A percentile compares a stretch with the other conserved stretches of the same genome.
Evolutionary conservation across 345 rosid genomes (phyloP).

Genomic region (Zanthoxylum bungeanum): DNA sequence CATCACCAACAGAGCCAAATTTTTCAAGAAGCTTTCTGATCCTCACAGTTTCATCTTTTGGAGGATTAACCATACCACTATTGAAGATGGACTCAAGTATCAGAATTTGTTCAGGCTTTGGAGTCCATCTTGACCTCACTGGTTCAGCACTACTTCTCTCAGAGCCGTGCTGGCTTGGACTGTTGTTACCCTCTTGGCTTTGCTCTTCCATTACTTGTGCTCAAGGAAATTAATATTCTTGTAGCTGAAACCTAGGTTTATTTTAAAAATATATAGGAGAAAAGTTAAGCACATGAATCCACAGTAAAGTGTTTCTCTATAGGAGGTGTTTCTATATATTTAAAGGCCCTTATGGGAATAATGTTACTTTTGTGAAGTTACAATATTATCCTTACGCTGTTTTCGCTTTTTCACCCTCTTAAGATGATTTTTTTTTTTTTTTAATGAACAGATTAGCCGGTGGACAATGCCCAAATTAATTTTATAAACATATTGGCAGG

Average conservation of each 20-base stretch:
- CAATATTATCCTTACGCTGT: conserved; percentile 33
- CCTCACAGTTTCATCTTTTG: conserved; percentile 90
- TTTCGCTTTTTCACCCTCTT: background rate
- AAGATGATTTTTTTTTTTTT: no score
- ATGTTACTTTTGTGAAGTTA: conserved; percentile 27
- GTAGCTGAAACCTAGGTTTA: conserved; percentile 40
- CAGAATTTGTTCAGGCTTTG: conserved; percentile 96
- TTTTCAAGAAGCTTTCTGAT: conserved; percentile 88
- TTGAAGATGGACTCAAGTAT: conserved; percentile 98
- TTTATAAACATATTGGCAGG: no score
- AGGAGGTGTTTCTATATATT: conserved; percentile 30
- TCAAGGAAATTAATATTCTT: conserved; percentile 7
- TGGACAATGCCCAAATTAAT: no score
- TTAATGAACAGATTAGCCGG: no score
- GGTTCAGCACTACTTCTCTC: no score
- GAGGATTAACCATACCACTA: conserved; percentile 98
- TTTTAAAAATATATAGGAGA: conserved; percentile 19
- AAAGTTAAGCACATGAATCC: conserved; percentile 23
- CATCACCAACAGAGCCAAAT: conserved; percentile 89
- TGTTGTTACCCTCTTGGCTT: conserved; percentile 37
- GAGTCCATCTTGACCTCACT: conserved; percentile 96
- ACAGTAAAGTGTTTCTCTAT: conserved; percentile 28
- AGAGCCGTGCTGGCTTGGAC: conserved; percentile 37
- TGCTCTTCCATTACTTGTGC: conserved; percentile 69
- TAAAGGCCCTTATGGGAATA: conserved; percentile 37